These are phyloP conservation scores for Nymphaea colorata DNA, from an alignment of 164 flowering plant species.

Conservation along the genomic window DNA sequence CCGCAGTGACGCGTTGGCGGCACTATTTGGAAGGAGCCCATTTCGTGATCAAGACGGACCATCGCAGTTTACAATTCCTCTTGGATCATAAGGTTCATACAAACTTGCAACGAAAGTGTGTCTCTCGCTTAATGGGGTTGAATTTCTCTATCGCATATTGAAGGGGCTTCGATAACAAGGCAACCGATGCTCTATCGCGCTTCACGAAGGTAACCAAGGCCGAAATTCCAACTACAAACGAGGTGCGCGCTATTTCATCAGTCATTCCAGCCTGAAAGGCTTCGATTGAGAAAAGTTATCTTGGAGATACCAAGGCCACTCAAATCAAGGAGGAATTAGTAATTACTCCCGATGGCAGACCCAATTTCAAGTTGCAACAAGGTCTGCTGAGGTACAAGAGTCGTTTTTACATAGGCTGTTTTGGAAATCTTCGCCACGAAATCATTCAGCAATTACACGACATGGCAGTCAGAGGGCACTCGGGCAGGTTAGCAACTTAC, in stretches of 20 bases:
- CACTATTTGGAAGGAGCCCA: conserved; percentile 2
- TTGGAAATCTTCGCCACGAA: not conserved
- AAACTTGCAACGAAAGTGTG: not conserved
- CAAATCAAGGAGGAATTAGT: too few species aligned
- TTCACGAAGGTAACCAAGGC: not conserved
- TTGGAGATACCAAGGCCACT: not conserved
- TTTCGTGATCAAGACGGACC: not conserved
- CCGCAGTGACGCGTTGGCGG: not conserved
- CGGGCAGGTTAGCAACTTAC: conserved; percentile 4
- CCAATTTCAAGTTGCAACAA: not conserved
- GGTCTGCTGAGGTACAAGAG: too few species aligned
- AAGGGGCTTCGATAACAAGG: not conserved
- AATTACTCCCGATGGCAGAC: too few species aligned
- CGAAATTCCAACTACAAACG: too few species aligned
- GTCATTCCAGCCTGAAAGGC: not conserved
- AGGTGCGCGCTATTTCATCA: not conserved
- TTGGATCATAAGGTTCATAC: not conserved
- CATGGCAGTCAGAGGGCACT: not conserved
- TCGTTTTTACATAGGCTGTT: not conserved
- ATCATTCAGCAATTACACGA: not conserved
- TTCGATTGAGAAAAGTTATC: conserved; percentile 5
- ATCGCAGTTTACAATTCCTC: not conserved
- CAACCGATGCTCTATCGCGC: conserved; percentile 5
- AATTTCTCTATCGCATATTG: conserved; percentile 1
- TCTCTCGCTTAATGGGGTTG: conserved; percentile 4